Evolutionary conservation across 129 eudicot species (phyloP).

Genomic region (Flaveria sonorensis): DNA sequence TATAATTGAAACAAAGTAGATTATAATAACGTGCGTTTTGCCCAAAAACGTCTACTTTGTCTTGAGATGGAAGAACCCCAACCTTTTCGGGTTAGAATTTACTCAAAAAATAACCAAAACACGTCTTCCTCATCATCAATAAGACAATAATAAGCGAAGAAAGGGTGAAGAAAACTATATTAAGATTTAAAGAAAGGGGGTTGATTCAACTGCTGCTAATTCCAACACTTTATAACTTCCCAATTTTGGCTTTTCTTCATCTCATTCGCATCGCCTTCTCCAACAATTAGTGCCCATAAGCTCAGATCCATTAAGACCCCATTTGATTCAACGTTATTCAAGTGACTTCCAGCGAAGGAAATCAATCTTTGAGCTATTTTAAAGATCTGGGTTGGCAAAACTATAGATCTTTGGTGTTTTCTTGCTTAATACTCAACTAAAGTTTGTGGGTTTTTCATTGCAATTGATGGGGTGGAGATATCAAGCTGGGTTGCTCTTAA

Average conservation of each 20-base stretch:
- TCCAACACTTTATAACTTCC: not conserved
- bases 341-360: slow-evolving; percentile 17
- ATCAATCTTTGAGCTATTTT: slow-evolving; percentile 15
- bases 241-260: slow-evolving; percentile 10
- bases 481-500: slow-evolving; percentile 73
- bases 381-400: slow-evolving; percentile 37
- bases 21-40: not conserved
- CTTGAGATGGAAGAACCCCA: slow-evolving; percentile 21
- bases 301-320: slow-evolving; percentile 26
- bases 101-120: slow-evolving; percentile 2
- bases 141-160: slow-evolving; percentile 10
- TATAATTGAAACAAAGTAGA: too few species aligned
- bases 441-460: slow-evolving; percentile 35
- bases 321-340: slow-evolving; percentile 26
- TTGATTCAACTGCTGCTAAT: not conserved
- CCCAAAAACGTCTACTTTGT: not conserved
- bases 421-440: slow-evolving; percentile 9
- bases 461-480: slow-evolving; percentile 84
- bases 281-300: slow-evolving; percentile 23
- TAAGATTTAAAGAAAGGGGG: not conserved
- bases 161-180: slow-evolving; percentile 21
- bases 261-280: slow-evolving; percentile 15
- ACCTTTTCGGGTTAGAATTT: slow-evolving; percentile 15
- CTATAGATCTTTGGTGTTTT: slow-evolving; percentile 34
- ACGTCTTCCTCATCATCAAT: slow-evolving; percentile 7